These are phyloP conservation scores for Trichoderma asperellum DNA, from an alignment of 2,329 filamentous ascomycete species.

Conservation along the genomic window DNA sequence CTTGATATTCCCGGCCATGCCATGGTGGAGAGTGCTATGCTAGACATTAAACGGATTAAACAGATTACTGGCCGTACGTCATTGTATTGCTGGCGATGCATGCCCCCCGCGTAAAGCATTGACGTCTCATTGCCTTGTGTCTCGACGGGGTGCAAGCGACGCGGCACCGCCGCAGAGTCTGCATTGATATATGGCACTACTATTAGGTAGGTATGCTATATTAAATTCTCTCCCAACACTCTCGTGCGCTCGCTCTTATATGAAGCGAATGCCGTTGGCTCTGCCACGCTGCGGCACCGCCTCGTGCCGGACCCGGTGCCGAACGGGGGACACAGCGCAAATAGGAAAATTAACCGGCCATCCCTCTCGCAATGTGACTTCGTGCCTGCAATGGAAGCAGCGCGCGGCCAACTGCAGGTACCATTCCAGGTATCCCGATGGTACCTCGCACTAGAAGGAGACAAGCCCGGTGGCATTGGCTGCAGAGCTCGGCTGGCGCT, in stretches of 20 bases:
- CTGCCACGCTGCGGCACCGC: too few species aligned
- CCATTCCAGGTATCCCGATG: not conserved
- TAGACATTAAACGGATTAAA: not conserved
- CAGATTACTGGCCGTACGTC: not conserved
- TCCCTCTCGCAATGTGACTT: not conserved
- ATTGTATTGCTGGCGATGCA: not conserved
- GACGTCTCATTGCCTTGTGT: not conserved
- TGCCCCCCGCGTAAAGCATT: not conserved
- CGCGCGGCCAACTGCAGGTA: conserved; percentile 4
- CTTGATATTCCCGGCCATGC: not conserved
- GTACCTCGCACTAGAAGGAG: conserved; percentile 9
- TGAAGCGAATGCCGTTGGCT: not conserved
- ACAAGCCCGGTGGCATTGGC: not conserved
- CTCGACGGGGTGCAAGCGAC: too few species aligned
- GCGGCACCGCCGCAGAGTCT: not conserved
- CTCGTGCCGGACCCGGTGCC: not conserved
- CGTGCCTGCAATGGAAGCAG: not conserved
- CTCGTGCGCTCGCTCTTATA: not conserved
- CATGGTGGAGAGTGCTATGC: not conserved
- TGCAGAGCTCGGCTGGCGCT: conserved; percentile 13
- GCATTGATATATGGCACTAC: not conserved
- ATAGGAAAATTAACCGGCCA: conserved; percentile 14
- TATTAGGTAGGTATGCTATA: too few species aligned
- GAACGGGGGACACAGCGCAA: conserved; percentile 19
- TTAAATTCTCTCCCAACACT: not conserved